These are phyloP conservation scores for Picochlorum sp. DNA, from an alignment of 139 green algal genomes.

Conservation along the genomic window DNA sequence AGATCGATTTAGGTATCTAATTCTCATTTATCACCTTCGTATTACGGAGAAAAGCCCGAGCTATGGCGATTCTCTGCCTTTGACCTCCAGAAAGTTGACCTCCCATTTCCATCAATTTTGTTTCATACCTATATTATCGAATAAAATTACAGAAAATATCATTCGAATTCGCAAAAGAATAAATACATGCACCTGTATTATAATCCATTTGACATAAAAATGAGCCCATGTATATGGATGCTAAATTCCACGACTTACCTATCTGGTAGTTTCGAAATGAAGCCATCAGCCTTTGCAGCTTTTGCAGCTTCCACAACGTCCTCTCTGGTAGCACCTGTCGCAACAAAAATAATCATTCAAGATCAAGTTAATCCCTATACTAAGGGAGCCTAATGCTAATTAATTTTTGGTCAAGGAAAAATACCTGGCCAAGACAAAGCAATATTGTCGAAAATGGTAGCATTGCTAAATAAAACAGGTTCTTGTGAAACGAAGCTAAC, in stretches of 20 bases:
- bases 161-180: too few species aligned
- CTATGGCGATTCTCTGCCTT: slow-evolving; percentile 70
- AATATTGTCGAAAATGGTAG: too few species aligned
- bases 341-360: slow-evolving; percentile 71
- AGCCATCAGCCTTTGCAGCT: slow-evolving; percentile 53
- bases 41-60: slow-evolving; percentile 54
- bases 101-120: slow-evolving; percentile 13
- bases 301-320: slow-evolving; percentile 38
- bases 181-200: slow-evolving; percentile 61
- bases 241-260: too few species aligned
- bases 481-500: slow-evolving; percentile 67
- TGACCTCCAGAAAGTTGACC: slow-evolving; percentile 57
- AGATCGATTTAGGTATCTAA: neutral
- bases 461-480: slow-evolving; percentile 67
- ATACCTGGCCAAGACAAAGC: too few species aligned
- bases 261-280: slow-evolving; percentile 41
- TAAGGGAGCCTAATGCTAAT: too few species aligned
- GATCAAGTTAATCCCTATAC: too few species aligned
- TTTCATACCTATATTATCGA: slow-evolving; percentile 34
- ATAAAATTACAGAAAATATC: neutral
- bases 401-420: too few species aligned
- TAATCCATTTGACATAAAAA: slow-evolving; percentile 68
- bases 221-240: slow-evolving; percentile 42
- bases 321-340: slow-evolving; percentile 4
- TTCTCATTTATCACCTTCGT: slow-evolving; percentile 22